Percentiles rank a stretch among this genome's conserved stretches.
Evolutionary conservation across 2,329 filamentous ascomycete genomes (phyloP).

Genomic region (Orbilia brochopaga): DNA sequence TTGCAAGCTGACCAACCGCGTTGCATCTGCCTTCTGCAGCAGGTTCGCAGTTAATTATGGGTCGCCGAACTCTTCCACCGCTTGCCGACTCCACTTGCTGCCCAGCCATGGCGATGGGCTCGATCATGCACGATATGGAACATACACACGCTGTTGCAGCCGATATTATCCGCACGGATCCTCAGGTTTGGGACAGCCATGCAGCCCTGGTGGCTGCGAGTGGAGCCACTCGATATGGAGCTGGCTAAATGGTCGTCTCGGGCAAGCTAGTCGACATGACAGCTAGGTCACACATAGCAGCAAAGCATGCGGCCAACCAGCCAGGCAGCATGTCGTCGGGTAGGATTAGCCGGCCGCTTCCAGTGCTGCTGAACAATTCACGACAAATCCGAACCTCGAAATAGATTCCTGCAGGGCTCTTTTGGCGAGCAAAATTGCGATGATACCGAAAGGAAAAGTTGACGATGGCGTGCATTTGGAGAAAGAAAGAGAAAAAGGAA

Average conservation of each 20-base stretch:
- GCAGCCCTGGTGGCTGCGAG: conserved; percentile 25
- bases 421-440: conserved; percentile 1
- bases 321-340: conserved; percentile 14
- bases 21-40: conserved; percentile 32
- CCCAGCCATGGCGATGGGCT: conserved; percentile 11
- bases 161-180: conserved; percentile 45
- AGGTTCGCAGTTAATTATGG: conserved; percentile 17
- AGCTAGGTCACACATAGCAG: conserved; percentile 34
- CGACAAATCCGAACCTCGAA: background rate
- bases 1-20: conserved; percentile 16
- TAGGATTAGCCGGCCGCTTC: conserved; percentile 28
- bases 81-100: background rate
- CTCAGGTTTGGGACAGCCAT: conserved; percentile 40
- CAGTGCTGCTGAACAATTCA: background rate
- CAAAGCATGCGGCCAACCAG: conserved; percentile 7
- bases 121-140: conserved; percentile 43
- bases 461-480: background rate
- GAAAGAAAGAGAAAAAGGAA: conserved; percentile 1
- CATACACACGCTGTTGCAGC: conserved; percentile 40
- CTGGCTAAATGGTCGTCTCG: conserved; percentile 15
- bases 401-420: conserved; percentile 1
- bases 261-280: background rate
- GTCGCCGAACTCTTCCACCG: conserved; percentile 43
- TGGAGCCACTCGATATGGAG: background rate
- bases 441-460: background rate